These are phyloP conservation scores for Eutypella sp. DNA, from an alignment of 2,329 filamentous ascomycete species.

Conservation along the genomic window DNA sequence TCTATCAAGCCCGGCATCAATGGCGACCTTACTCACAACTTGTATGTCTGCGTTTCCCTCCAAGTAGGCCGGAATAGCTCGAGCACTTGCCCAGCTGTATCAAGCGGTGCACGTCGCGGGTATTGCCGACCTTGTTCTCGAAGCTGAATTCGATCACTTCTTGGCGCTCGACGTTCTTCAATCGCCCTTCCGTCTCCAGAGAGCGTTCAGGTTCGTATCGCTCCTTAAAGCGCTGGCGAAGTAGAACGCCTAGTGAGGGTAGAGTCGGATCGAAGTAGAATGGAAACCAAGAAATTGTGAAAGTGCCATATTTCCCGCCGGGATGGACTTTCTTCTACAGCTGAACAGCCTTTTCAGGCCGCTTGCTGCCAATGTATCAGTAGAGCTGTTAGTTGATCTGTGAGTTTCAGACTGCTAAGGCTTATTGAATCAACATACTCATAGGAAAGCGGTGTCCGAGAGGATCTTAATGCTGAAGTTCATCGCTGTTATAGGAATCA, in stretches of 20 bases:
- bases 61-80: slow-evolving; percentile 57
- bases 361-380: slow-evolving; percentile 77
- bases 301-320: slow-evolving; percentile 56
- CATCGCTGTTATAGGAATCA: slow-evolving; percentile 55
- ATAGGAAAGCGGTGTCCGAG: slow-evolving; percentile 74
- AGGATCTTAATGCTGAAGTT: slow-evolving; percentile 73
- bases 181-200: slow-evolving; percentile 50
- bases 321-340: slow-evolving; percentile 60
- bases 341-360: slow-evolving; percentile 66
- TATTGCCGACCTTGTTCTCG: slow-evolving; percentile 67
- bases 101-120: slow-evolving; percentile 74
- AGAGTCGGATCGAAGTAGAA: slow-evolving; percentile 75
- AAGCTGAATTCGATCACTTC: slow-evolving; percentile 73
- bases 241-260: slow-evolving; percentile 38
- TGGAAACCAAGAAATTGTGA: slow-evolving; percentile 69
- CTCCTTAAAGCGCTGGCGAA: slow-evolving; percentile 47
- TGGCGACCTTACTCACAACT: slow-evolving; percentile 40
- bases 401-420: too few species aligned
- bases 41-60: slow-evolving; percentile 56
- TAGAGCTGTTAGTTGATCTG: slow-evolving; percentile 27
- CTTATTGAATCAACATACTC: slow-evolving; percentile 27
- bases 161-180: slow-evolving; percentile 53
- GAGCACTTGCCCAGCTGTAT: slow-evolving; percentile 64
- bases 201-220: slow-evolving; percentile 65
- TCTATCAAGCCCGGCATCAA: slow-evolving; percentile 44